Base-by-base conservation (phyloP, 495 filamentous ascomycete genomes). In the Tuber microsphaerosporum region DNA sequence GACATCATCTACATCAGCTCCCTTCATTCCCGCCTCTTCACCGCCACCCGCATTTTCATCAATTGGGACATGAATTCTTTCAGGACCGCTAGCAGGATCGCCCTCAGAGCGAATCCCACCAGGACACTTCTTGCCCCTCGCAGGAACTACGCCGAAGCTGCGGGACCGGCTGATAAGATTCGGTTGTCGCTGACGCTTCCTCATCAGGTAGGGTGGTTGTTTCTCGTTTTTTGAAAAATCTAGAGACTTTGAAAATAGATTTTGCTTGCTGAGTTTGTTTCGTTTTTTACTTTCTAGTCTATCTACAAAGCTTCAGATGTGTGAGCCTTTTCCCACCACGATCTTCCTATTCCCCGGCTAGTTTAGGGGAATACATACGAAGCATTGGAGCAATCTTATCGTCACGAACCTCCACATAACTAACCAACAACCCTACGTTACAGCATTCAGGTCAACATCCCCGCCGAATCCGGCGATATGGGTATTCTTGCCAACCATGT, bases 401-500 rank as follows among this genome's bases (percentile, higher is more conserved):
- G 80, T 83, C 85, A 81, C 83, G 84, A 77, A 65, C 56, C 26
- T 65, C 26, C 26, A 34, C 26, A 70, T 71, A 78, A 80, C 81
- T 81, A 74, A 84, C 88, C 86, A 86, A 86, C 79, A 85, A 87
- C 83, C 88, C 86, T 85, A 87, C 85, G 79, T 86, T 86, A 77
- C 86, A 97, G 89, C 84, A 91, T 97, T 82, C 95, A 99, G 87
- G 96, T 99, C 88, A 99, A 99, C 89, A 89, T 99, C 82, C 91
- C 96, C 84, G 94, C 95, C 84, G 95, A 97, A 86, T 94, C 94
- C 73, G 95, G 95, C 82, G 96, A 97, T 82, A 99, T 99, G 95
- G 95, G 95, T 91, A 89, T 99, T 79, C 92, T 99, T 81, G 95
- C 95, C 85, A 94, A 94, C 88, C 95, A 99, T 90, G 96, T 99